phyloP scores from a whole-genome alignment of 1,284 basidiomycete species.

The Pseudozyma tsukubaensis region DNA sequence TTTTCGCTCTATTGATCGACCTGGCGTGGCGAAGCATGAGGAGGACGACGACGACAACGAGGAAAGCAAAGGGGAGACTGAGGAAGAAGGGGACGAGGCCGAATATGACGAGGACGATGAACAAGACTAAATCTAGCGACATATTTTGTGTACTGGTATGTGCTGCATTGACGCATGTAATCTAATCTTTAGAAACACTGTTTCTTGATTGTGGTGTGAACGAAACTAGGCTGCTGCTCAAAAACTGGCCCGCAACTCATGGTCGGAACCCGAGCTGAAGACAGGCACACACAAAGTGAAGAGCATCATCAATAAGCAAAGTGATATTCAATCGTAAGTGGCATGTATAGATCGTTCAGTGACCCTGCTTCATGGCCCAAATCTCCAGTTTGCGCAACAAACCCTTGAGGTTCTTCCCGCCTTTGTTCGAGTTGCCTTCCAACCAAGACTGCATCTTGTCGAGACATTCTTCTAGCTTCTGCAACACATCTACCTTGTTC shows the following conservation, averaged over 20 bases:
- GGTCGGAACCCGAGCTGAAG: too few relatives aligned
- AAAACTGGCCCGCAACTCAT: too few relatives aligned
- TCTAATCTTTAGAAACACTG: too few relatives aligned
- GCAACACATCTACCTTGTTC: slow-evolving; percentile 77
- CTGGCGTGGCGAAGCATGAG: not conserved
- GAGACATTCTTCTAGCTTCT: slow-evolving; percentile 74
- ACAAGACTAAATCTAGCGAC: slow-evolving; percentile 1
- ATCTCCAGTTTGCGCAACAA: slow-evolving; percentile 65
- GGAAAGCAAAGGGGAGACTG: not conserved
- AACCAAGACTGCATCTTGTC: slow-evolving; percentile 89
- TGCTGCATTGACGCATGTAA: too few relatives aligned
- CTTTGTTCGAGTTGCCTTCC: slow-evolving; percentile 75
- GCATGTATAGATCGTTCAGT: slow-evolving; percentile 6
- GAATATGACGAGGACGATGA: not conserved
- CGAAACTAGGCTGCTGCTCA: too few relatives aligned
- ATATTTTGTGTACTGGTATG: not conserved
- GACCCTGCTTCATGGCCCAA: slow-evolving; percentile 59
- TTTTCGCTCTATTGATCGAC: slow-evolving; percentile 39
- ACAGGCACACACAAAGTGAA: too few relatives aligned
- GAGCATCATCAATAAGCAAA: not conserved
- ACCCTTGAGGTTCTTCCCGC: slow-evolving; percentile 73
- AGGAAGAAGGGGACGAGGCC: not conserved
- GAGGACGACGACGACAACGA: not conserved
- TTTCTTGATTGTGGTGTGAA: too few relatives aligned
- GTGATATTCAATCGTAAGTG: not conserved